Base-by-base conservation (phyloP, 768 basidiomycete species). In the Neoboletus magnificus region DNA sequence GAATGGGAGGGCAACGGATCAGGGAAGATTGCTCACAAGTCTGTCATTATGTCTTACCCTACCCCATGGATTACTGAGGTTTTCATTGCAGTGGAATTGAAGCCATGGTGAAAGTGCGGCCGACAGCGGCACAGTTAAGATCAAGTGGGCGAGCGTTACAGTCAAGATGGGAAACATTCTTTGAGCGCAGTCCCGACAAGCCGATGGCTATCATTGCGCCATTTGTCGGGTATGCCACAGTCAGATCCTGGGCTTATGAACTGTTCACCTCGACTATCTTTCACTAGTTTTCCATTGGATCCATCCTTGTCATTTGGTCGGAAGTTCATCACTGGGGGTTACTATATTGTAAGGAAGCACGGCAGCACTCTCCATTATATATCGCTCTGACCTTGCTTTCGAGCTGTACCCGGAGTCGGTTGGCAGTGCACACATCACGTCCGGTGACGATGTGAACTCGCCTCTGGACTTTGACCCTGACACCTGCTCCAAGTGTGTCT, bases 11-110 rank as follows among this genome's bases (percentile, higher is more conserved):
- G 64, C 18, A 65, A 66, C 0, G 82, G 80, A 0, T 73, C 65
- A 32, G 82, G 83, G 2, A 62, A 80, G 39, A 72, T 86, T 61
- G 74, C 82, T 1, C 76, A 80, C 58, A 86, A 82, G 86, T 85
- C 33, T 3, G 75, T 40, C 10, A 2, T 55, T 11, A 15, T 10
- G 8, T 13, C 18, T 32, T 3, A 39, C 12, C 35, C 42, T 1
- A 20, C 35, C 27, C 23, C 23, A 6, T 29, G 42, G 3, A 23
- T 29, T 44, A 7, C 20, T 58, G 8, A 54, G 15, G 5, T 20
- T 23, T 30, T 43, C 6, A 18, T 50, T 30, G 5, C 55, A 85
- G 83, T 58, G 82, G 73, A 5, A 58, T 82, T 13, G 82, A 85
- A 58, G 78, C 77, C 13, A 77, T 79, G 0, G 70, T 79, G 50